Percentiles rank a stretch among this genome's conserved stretches.
Conservation (phyloP, 345 rosid genomes). For the Linum lewisii region DNA sequence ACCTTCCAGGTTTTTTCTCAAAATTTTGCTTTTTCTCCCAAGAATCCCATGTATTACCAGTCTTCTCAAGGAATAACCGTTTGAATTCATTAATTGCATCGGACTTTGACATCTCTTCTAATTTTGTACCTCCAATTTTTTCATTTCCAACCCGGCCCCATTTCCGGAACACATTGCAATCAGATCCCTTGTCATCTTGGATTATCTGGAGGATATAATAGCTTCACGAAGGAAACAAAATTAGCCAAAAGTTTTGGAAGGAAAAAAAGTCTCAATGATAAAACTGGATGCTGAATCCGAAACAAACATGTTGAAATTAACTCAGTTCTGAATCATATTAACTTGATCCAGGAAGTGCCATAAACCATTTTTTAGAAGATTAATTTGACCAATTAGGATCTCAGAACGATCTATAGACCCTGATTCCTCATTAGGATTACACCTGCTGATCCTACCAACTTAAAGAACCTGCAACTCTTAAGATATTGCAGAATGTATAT, state of each 20-base stretch:
- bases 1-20: slow-evolving; percentile 76
- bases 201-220: slow-evolving; percentile 88
- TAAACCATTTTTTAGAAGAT: not conserved
- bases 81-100: slow-evolving; percentile 62
- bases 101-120: slow-evolving; percentile 66
- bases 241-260: slow-evolving; percentile 8
- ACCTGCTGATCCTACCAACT: no score
- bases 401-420: not conserved
- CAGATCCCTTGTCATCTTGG: slow-evolving; percentile 76
- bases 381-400: not conserved
- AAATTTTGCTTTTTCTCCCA: slow-evolving; percentile 79
- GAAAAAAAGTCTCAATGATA: not conserved
- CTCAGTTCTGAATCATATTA: not conserved
- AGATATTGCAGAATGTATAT: no score
- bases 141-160: slow-evolving; percentile 96
- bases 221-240: slow-evolving; percentile 33
- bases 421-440: no score
- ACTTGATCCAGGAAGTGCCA: not conserved
- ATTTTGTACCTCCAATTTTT: slow-evolving; percentile 71
- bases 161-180: slow-evolving; percentile 72
- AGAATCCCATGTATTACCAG: slow-evolving; percentile 85
- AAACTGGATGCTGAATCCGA: slow-evolving; percentile 1
- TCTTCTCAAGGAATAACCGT: slow-evolving; percentile 74
- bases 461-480: no score
- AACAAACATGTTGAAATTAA: not conserved